phyloP scores from a whole-genome alignment of 441 rosid species.

The Populus tomentosa region DNA sequence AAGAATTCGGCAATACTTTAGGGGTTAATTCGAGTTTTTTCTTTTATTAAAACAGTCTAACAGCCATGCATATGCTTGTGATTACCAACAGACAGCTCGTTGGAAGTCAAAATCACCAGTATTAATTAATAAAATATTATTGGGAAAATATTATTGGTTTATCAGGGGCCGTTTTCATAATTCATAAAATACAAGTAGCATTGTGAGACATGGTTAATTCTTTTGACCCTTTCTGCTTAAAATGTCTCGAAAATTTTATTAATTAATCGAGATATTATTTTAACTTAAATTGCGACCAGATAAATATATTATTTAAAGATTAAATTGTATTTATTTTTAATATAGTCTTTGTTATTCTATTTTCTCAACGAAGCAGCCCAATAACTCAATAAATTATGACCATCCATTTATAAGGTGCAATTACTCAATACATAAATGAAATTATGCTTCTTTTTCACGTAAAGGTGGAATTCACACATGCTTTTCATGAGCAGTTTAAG shows the following conservation, averaged over 20 bases:
- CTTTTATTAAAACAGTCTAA: not conserved
- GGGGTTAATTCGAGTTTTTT: not conserved
- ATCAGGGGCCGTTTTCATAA: not conserved
- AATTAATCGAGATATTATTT: too few relatives aligned
- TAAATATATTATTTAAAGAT: too few relatives aligned
- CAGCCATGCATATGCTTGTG: not conserved
- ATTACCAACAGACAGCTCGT: not conserved
- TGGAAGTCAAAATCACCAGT: not conserved
- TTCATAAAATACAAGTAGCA: not conserved
- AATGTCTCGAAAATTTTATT: too few relatives aligned
- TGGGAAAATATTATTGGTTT: too few relatives aligned
- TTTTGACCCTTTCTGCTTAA: too few relatives aligned
- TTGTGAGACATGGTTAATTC: not conserved
- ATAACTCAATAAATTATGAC: too few relatives aligned
- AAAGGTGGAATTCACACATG: not conserved
- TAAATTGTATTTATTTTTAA: too few relatives aligned
- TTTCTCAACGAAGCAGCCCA: too few relatives aligned
- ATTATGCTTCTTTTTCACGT: not conserved
- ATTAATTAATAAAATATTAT: too few relatives aligned
- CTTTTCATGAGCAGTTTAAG: not conserved
- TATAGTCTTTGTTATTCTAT: too few relatives aligned
- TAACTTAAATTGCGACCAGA: too few relatives aligned
- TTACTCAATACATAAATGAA: not conserved
- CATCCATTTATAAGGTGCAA: not conserved
- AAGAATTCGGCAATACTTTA: not conserved